These are phyloP conservation scores for Starmerella bombicola DNA, from an alignment of 805 yeast genomes.

Conservation along the genomic window DNA sequence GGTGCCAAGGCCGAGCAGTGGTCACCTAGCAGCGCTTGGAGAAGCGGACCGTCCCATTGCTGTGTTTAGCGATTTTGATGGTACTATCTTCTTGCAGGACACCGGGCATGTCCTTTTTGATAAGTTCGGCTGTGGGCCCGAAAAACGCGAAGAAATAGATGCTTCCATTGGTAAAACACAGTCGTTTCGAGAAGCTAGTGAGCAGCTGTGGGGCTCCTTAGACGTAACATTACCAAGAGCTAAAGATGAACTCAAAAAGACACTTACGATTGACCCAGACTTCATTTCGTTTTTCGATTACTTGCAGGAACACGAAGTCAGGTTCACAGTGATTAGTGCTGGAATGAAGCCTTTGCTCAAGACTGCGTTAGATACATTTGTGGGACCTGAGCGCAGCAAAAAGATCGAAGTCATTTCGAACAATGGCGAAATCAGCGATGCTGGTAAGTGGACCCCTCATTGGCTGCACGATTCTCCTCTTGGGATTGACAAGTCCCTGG, in stretches of 20 bases:
- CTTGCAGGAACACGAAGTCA: slow-evolving; percentile 30
- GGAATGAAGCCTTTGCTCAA: slow-evolving; percentile 34
- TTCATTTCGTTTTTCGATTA: slow-evolving; percentile 31
- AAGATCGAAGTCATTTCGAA: slow-evolving; percentile 33
- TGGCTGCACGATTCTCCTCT: slow-evolving; percentile 35
- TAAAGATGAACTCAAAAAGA: slow-evolving; percentile 27
- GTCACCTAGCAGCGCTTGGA: slow-evolving; percentile 22
- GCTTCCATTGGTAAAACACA: slow-evolving; percentile 30
- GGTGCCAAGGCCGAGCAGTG: slow-evolving; percentile 24
- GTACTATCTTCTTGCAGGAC: slow-evolving; percentile 36
- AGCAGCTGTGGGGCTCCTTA: slow-evolving; percentile 35
- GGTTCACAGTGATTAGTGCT: slow-evolving; percentile 35
- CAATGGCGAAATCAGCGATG: slow-evolving; percentile 30
- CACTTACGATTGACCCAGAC: slow-evolving; percentile 32
- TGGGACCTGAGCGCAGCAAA: slow-evolving; percentile 30
- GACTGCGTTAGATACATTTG: slow-evolving; percentile 32
- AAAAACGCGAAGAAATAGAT: slow-evolving; percentile 30
- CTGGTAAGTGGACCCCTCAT: slow-evolving; percentile 32
- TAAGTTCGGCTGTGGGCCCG: slow-evolving; percentile 33
- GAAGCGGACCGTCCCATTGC: slow-evolving; percentile 24
- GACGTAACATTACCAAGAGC: slow-evolving; percentile 32
- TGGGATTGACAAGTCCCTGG: slow-evolving; percentile 36
- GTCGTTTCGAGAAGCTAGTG: slow-evolving; percentile 34
- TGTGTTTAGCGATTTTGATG: slow-evolving; percentile 33
- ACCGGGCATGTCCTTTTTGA: slow-evolving; percentile 37